Evolutionary conservation across 2,329 filamentous ascomycete genomes (phyloP).

Genomic region (Alternaria novae-zelandiae): DNA sequence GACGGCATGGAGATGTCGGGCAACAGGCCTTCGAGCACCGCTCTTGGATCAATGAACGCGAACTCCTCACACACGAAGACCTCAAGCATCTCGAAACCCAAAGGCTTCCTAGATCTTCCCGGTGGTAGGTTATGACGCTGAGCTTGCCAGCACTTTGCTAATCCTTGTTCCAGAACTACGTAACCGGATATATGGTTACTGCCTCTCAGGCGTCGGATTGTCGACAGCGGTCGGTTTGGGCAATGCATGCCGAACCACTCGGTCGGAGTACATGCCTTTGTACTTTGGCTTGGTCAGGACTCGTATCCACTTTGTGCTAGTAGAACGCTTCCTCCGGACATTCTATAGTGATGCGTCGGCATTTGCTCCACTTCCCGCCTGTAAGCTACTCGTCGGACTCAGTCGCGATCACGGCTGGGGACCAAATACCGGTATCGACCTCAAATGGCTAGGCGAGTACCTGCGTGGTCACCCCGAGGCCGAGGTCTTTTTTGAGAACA

Average conservation of each 20-base stretch:
- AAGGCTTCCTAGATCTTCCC: background rate
- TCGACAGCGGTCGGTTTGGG: background rate
- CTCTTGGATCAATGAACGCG: background rate
- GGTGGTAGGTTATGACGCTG: background rate
- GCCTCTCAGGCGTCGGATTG: background rate
- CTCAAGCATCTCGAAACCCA: background rate
- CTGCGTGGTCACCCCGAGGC: background rate
- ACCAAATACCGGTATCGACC: background rate
- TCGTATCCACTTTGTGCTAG: background rate
- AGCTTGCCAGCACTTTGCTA: background rate
- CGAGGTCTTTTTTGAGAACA: background rate
- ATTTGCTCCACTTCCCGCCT: background rate
- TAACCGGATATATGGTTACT: background rate
- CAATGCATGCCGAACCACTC: background rate
- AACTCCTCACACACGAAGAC: background rate
- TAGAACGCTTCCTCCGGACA: background rate
- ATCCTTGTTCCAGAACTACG: background rate
- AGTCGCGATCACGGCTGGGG: background rate
- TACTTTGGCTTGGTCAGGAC: background rate
- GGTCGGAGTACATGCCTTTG: background rate
- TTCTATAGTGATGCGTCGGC: background rate
- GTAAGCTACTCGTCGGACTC: background rate
- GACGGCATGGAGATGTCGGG: background rate
- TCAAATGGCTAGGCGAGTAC: background rate
- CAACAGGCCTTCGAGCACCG: background rate